Evolutionary conservation across 192 early-diverging fungal genomes (phyloP), one percentile per base, ranked within the genome.

Genomic region (Allomyces macrogynus): DNA sequence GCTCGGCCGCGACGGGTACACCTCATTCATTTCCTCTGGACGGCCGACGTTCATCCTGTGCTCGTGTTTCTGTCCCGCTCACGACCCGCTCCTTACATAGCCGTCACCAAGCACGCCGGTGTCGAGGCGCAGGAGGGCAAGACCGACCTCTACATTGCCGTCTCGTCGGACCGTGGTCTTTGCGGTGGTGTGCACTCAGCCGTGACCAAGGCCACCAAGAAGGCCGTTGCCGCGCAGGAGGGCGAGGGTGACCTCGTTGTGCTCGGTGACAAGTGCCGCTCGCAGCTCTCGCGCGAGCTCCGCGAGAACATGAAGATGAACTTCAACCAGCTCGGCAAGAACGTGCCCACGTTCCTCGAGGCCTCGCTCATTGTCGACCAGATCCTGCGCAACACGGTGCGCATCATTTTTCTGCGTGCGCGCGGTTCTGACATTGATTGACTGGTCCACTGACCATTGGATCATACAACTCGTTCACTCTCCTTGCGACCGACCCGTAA

Each of bases 161-260:
- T 87, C 61, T 95, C 92, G 40, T 93, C 91, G 61, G 95, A 99
- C 82, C 85, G 90, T 81, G 95, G 95, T 79, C 87, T 99, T 43
- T 99, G 95, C 76, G 93, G 94, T 75, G 93, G 93, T 84, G 93
- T 99, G 75, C 93, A 99, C 87, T 88, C 86, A 68, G 89, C 86
- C 67, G 85, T 99, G 43, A 77, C 90, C 71, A 92, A 93, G 76
- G 76, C 74, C 68, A 85, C 88, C 71, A 87, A 87, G 68, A 80
- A 73, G 64, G 72, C 78, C 67, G 65, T 93, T 24, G 49, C 20
- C 16, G 49, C 49, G 16, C 49, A 57, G 49, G 49, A n/a, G 49
- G 75, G 72, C 42, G 68, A 76, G 23, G 67, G 78, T 20, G 70
- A 75, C 23, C 43, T 91, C 43, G 86, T 86, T 61, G 78, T 93